Conservation (phyloP, 345 rosid genomes). For the Erodium maritimum region DNA sequence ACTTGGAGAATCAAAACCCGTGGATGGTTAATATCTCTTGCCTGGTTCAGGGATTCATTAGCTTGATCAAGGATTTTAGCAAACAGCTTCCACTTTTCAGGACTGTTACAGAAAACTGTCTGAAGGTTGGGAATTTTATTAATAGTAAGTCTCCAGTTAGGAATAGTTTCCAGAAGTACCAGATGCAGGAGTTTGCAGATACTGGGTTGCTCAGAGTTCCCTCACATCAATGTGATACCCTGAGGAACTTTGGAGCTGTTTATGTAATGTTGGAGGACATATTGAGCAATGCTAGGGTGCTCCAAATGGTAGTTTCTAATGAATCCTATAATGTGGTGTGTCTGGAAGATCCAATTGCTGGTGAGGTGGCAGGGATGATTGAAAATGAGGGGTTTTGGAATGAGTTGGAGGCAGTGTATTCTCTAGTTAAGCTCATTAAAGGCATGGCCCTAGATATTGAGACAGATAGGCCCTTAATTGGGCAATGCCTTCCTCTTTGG, state of each 20-base stretch:
- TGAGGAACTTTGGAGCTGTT: slow-evolving; percentile 38
- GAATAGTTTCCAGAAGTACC: slow-evolving; percentile 59
- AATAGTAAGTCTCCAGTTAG: slow-evolving; percentile 56
- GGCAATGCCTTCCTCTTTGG: slow-evolving; percentile 91
- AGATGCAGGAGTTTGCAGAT: slow-evolving; percentile 62
- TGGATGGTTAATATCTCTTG: slow-evolving; percentile 98
- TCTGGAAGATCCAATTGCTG: slow-evolving; percentile 68
- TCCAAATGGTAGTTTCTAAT: slow-evolving; percentile 58
- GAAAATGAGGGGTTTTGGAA: slow-evolving; percentile 81
- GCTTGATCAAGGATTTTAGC: slow-evolving; percentile 67
- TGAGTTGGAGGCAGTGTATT: slow-evolving; percentile 70
- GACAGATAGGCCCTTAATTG: slow-evolving; percentile 74
- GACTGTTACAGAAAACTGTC: slow-evolving; percentile 47
- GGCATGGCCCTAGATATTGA: slow-evolving; percentile 79
- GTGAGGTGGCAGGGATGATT: slow-evolving; percentile 78
- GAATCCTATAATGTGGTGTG: slow-evolving; percentile 61
- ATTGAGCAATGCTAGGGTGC: slow-evolving; percentile 52
- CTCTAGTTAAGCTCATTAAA: slow-evolving; percentile 64
- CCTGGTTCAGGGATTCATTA: slow-evolving; percentile 69
- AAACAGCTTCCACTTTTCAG: slow-evolving; percentile 76
- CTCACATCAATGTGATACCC: slow-evolving; percentile 33
- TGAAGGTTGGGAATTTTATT: slow-evolving; percentile 61
- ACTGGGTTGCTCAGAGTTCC: slow-evolving; percentile 55
- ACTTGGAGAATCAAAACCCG: slow-evolving; percentile 73
- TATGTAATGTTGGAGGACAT: slow-evolving; percentile 69